Evolutionary conservation across 2,329 filamentous ascomycete species (phyloP), one percentile per base, ranked within the genome.

Genomic region (Colletotrichum chlorophyti): DNA sequence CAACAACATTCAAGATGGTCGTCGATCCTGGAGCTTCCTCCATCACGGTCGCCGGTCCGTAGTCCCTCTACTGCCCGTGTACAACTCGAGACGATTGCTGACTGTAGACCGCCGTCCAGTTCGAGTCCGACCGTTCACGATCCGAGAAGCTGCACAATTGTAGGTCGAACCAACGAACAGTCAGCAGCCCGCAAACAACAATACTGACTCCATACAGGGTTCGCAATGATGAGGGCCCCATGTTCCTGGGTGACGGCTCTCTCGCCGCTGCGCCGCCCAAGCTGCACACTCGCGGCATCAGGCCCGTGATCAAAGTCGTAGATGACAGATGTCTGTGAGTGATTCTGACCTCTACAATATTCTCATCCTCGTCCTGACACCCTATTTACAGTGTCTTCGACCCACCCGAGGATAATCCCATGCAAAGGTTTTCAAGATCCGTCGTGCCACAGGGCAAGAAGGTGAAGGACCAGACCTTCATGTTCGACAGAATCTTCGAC

Each of bases 231-330:
- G 94, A 97, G 74, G 88, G 89, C 51, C 93, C 91, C 5, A 75
- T 97, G 32, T 99, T 99, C 71, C 84, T 99, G n/a, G 95, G 95
- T 61, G 95, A 99, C 73, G 95, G 95, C 59, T 98, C 94, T 15
- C 82, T 99, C 54, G 95, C 95, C n/a, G 90, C 86, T 41, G 88
- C 84, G 12, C 93, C 94, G 1, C 93, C 93, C 1, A 96, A 94
- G 70, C 83, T 97, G 27, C 86, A 89, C 61, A 87, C 91, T 66
- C 93, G 93, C 68, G 95, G 96, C 7, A 87, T 99, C 54, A 84
- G 93, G 67, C 88, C 91, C 2, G 93, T 99, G 50, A 91, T 99
- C 76, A 98, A 97, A 76, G 93, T 99, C 17, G 85, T 99, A 50
- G 96, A 99, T 70, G 93, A 97, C 71, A 91, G 91, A 69, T 98